phyloP scores from a whole-genome alignment of 2,329 filamentous ascomycete genomes.

The Fusarium hostae region DNA sequence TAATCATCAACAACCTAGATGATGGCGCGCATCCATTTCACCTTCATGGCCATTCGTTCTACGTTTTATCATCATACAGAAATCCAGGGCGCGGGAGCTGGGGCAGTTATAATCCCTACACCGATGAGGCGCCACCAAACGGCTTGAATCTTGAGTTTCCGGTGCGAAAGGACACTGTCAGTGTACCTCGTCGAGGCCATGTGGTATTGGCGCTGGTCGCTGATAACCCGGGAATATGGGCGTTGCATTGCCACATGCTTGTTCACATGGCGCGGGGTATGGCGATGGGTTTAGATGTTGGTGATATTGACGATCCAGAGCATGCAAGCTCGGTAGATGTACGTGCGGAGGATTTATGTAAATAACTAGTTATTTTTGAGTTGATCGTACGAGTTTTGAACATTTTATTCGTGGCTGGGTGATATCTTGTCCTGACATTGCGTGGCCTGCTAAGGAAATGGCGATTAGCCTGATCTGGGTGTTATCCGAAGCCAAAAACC shows the following conservation, averaged over 20 bases:
- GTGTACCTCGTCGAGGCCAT: background rate
- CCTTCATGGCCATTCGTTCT: conserved; percentile 1
- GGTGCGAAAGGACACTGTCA: background rate
- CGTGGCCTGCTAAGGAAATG: background rate
- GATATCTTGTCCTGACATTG: background rate
- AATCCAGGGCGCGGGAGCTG: background rate
- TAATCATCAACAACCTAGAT: background rate
- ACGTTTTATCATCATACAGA: background rate
- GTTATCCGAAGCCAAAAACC: background rate
- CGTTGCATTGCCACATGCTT: conserved; percentile 17
- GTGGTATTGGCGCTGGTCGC: background rate
- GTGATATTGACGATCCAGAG: background rate
- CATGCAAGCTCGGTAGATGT: background rate
- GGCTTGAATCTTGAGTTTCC: background rate
- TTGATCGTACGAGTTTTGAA: accelerated
- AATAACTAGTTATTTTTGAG: background rate
- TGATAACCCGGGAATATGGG: conserved; percentile 11
- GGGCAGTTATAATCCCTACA: background rate
- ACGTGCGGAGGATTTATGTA: background rate
- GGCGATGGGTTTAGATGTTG: conserved; percentile 1
- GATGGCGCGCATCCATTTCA: conserved; percentile 13
- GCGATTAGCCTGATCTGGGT: background rate
- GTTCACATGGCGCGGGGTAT: conserved; percentile 20
- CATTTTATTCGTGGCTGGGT: background rate
- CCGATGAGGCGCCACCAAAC: background rate